Evolutionary conservation across 2,329 filamentous ascomycete species (phyloP).

Genomic region (Cladosporium sp.): DNA sequence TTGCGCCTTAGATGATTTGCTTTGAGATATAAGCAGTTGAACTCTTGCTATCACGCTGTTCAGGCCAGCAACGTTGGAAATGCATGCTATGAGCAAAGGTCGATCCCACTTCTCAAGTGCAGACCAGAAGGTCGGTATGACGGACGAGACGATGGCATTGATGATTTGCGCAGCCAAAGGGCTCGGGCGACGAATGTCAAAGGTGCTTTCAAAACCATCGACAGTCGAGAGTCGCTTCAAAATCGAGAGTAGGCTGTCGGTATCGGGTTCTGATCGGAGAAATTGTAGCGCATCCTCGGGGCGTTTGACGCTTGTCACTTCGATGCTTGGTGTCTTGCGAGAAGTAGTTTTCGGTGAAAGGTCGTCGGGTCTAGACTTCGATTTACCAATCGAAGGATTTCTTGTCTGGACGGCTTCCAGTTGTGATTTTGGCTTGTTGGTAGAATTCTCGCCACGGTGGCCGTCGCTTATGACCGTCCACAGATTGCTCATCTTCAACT

Average conservation of each 20-base stretch:
- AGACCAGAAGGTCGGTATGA: constrained; percentile 80
- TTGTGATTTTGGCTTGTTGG: not conserved
- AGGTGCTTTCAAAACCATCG: constrained; percentile 33
- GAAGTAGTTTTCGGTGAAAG: not conserved
- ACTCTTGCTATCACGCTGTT: constrained; percentile 62
- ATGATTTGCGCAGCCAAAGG: constrained; percentile 73
- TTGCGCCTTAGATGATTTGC: not conserved
- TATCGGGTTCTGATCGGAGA: constrained; percentile 43
- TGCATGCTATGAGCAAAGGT: constrained; percentile 59
- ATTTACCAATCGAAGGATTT: not conserved
- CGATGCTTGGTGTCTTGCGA: not conserved
- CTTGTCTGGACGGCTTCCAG: constrained; percentile 11
- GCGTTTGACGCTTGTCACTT: constrained; percentile 23
- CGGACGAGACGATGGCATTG: constrained; percentile 70
- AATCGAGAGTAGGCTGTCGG: constrained; percentile 33
- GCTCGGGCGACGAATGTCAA: constrained; percentile 63
- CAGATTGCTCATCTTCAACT: constrained; percentile 7
- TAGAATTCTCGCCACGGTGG: not conserved
- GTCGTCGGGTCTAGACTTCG: not conserved
- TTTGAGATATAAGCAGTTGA: constrained; percentile 3
- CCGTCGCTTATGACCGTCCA: constrained; percentile 15
- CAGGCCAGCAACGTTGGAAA: constrained; percentile 74
- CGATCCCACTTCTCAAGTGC: constrained; percentile 50
- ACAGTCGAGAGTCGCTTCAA: constrained; percentile 20
- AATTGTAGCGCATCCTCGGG: constrained; percentile 35